Evolutionary conservation across 129 eudicot species (phyloP).

Genomic region (Tanacetum coccineum): DNA sequence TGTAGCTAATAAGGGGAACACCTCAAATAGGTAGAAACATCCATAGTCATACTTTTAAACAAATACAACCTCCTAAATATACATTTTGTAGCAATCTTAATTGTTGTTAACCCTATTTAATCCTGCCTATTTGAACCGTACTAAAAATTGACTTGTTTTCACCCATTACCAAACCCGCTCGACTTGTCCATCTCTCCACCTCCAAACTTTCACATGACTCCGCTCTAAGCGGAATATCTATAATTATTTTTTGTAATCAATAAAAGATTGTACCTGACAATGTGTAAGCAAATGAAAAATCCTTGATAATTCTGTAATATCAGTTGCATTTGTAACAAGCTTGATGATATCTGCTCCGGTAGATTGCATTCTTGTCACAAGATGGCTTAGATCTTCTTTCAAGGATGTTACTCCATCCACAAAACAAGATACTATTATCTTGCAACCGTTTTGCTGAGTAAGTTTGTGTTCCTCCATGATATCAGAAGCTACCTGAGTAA

Average conservation of each 20-base stretch:
- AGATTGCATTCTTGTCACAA: conserved; percentile 63
- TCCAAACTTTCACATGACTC: too few species aligned
- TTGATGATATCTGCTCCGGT: conserved; percentile 72
- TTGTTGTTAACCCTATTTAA: too few species aligned
- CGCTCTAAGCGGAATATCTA: not conserved
- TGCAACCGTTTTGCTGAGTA: conserved; percentile 36
- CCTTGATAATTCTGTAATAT: conserved; percentile 55
- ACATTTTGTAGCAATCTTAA: too few species aligned
- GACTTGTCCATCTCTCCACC: too few species aligned
- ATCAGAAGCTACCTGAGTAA: conserved; percentile 57
- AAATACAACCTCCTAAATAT: too few species aligned
- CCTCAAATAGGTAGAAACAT: too few species aligned
- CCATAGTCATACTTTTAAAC: too few species aligned
- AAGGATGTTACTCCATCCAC: conserved; percentile 37
- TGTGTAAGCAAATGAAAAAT: conserved; percentile 60
- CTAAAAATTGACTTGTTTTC: too few species aligned
- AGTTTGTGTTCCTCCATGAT: conserved; percentile 40
- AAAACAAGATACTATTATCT: conserved; percentile 67
- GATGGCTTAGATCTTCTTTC: conserved; percentile 52
- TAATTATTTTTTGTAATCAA: not conserved
- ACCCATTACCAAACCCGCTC: too few species aligned
- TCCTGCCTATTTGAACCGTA: too few species aligned
- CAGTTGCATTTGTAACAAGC: conserved; percentile 45
- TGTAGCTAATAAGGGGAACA: too few species aligned
- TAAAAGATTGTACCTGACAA: conserved; percentile 44